phyloP scores from a whole-genome alignment of 768 basidiomycete species.

The Leccinum uliginosum region DNA sequence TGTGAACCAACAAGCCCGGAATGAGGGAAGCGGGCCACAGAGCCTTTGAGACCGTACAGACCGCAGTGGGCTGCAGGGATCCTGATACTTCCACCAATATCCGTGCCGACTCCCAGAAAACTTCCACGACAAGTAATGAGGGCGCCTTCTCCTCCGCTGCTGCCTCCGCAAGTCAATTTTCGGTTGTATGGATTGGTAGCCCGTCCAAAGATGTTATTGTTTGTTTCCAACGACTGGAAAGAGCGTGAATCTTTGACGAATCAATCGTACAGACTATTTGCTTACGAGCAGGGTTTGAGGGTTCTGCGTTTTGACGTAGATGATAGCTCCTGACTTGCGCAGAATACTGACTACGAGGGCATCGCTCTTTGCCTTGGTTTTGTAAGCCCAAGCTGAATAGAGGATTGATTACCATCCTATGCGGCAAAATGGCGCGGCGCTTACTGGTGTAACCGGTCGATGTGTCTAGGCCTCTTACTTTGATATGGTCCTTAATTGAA shows the following conservation, averaged over 20 bases:
- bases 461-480: slow-evolving; percentile 39
- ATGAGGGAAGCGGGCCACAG: slow-evolving; percentile 49
- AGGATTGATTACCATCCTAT: slow-evolving; percentile 6
- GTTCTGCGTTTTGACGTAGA: slow-evolving; percentile 45
- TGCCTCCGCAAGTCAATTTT: slow-evolving; percentile 40
- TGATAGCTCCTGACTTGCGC: slow-evolving; percentile 40
- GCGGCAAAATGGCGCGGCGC: background rate
- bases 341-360: slow-evolving; percentile 43
- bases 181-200: slow-evolving; percentile 66
- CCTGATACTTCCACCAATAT: slow-evolving; percentile 46
- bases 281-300: slow-evolving; percentile 47
- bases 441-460: slow-evolving; percentile 31
- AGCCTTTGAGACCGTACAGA: slow-evolving; percentile 43
- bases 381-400: slow-evolving; percentile 37
- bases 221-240: slow-evolving; percentile 45
- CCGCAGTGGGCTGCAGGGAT: slow-evolving; percentile 40
- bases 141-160: slow-evolving; percentile 46
- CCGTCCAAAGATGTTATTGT: slow-evolving; percentile 53
- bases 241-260: slow-evolving; percentile 8
- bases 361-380: slow-evolving; percentile 35
- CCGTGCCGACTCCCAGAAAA: slow-evolving; percentile 40
- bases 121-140: slow-evolving; percentile 41
- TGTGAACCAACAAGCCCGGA: slow-evolving; percentile 46
- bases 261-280: background rate
- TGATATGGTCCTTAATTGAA: slow-evolving; percentile 46